Base-by-base conservation (phyloP, 2,329 filamentous ascomycete genomes). In the Aspergillus quadrilineatus region DNA sequence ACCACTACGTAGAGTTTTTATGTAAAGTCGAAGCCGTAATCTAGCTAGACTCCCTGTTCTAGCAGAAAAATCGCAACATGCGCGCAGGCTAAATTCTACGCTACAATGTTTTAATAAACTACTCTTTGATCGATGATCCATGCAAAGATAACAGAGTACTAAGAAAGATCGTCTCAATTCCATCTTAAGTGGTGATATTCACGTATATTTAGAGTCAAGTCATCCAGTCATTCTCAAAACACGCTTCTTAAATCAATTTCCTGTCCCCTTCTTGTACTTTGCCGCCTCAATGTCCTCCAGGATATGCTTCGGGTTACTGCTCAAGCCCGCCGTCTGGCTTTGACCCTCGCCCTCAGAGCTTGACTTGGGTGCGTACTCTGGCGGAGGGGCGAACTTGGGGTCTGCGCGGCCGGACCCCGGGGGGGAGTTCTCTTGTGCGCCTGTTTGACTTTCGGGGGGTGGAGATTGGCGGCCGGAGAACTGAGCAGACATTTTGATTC, bases 391-490 rank as follows among this genome's bases (percentile, higher is more conserved):
- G 6, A 65, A 53, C 10, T 47, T 53, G 50, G 34, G 8, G n/a
- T 53, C 43, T 26, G 32, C 26, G 26, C 28, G 50, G 43, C 50
- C 50, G 26, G 50, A 53, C 2, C 50, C 50, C 1, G 43, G 34
- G 10, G 50, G 50, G 17, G 42, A 47, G 43, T 83, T 77, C 57
- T 84, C 75, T 77, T 94, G 90, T 54, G 79, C 75, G 58, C 83
- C 86, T 37, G 80, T 77, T 75, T 90, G 89, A 63, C 73, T 70
- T 77, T 89, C 85, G 29, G 89, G 89, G 51, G 86, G 78, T 60
- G 91, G 92, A 32, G 91, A 96, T 76, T 96, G 83, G 69, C 87
- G 86, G 72, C 89, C 89, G 75, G 83, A 75, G n/a, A 41, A 8
- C 69, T 80, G 82, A 55, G 82, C 80, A 66, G 89, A 86, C 88